A percentile compares a stretch with the other conserved stretches of the same genome.
Evolutionary conservation across 441 rosid species (phyloP).

Genomic region (Adansonia grandidieri): DNA sequence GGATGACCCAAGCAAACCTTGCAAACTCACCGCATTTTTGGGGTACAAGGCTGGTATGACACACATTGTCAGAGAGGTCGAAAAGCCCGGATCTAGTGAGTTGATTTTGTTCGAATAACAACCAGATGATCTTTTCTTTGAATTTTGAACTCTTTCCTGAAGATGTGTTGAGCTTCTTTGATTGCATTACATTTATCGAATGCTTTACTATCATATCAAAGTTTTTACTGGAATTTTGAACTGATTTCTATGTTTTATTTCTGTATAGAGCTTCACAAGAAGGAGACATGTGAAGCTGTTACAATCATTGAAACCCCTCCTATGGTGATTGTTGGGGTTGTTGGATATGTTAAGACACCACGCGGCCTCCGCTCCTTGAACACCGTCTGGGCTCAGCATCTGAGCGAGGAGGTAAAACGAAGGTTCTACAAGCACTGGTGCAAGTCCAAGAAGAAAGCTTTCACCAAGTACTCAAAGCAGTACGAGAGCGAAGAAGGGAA

Average conservation of each 20-base stretch:
- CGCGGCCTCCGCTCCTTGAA: constrained; percentile 2
- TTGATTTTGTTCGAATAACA: neutral
- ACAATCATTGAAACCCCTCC: constrained; percentile 35
- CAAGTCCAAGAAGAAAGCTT: constrained; percentile 12
- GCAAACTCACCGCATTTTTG: constrained; percentile 82
- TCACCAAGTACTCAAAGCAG: neutral
- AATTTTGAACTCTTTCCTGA: neutral
- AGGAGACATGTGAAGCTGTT: constrained; percentile 92
- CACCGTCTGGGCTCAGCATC: neutral
- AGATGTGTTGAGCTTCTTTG: neutral
- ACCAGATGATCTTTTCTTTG: neutral
- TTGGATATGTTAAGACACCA: neutral
- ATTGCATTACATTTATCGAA: neutral
- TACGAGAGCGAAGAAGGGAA: constrained; percentile 1
- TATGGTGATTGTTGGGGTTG: constrained; percentile 11
- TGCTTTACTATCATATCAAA: neutral
- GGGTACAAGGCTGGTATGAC: constrained; percentile 99
- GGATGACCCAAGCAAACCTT: constrained; percentile 76
- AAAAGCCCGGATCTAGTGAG: constrained; percentile 95
- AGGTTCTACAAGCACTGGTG: constrained; percentile 11
- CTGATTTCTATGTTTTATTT: neutral
- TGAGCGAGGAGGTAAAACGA: constrained; percentile 2
- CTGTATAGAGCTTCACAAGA: constrained; percentile 82
- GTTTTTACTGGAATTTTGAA: neutral
- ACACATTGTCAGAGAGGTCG: constrained; percentile 89